Percentiles rank a stretch among this genome's conserved stretches.
Conservation (phyloP, 768 basidiomycete genomes). For the Cystofilobasidium macerans region DNA sequence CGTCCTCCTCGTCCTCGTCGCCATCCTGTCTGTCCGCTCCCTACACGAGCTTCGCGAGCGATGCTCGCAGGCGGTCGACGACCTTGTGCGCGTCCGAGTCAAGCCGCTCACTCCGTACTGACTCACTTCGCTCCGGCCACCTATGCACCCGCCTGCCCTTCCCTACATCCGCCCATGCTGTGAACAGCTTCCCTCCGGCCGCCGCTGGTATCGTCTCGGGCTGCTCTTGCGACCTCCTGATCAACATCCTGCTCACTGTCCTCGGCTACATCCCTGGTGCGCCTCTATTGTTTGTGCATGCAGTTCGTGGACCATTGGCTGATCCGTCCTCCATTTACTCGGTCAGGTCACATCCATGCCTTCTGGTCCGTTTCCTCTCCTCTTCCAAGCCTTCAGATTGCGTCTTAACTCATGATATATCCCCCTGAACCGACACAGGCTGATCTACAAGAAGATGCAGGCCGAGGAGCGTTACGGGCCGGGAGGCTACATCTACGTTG, state of each 20-base stretch:
- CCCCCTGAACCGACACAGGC: background rate
- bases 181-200: slow-evolving; percentile 5
- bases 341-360: slow-evolving; percentile 12
- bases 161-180: too few species aligned
- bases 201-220: slow-evolving; percentile 20
- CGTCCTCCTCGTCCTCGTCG: slow-evolving; percentile 18
- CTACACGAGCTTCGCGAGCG: too few species aligned
- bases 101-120: background rate
- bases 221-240: slow-evolving; percentile 20
- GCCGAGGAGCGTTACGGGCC: slow-evolving; percentile 25
- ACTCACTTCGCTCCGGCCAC: background rate
- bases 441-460: slow-evolving; percentile 24
- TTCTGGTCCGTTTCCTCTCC: background rate
- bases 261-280: slow-evolving; percentile 19
- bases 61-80: too few species aligned
- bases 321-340: background rate
- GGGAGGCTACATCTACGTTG: slow-evolving; percentile 18
- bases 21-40: slow-evolving; percentile 16
- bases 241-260: slow-evolving; percentile 22
- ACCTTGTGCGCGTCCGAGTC: background rate
- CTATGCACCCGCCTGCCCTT: too few species aligned
- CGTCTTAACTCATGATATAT: background rate
- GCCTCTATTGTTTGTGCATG: too few species aligned
- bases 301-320: background rate
- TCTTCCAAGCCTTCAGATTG: background rate